Conservation (phyloP, 495 filamentous ascomycete genomes). For the Neurospora terricola region DNA sequence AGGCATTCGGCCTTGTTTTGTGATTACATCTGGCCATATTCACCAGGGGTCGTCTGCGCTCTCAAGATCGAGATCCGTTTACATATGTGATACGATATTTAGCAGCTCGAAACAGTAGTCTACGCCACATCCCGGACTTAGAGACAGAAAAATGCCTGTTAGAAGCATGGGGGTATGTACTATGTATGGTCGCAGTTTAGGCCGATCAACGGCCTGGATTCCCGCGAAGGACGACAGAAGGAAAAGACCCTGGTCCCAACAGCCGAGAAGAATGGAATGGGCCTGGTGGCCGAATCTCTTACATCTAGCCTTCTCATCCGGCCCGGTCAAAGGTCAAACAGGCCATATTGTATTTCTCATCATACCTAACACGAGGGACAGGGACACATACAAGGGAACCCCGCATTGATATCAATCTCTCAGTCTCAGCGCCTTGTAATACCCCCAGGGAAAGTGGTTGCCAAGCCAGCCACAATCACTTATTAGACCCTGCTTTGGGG, state of each 20-base stretch:
- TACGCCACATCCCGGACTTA: neutral
- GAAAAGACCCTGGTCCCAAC: neutral
- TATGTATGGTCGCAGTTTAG: neutral
- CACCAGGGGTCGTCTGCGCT: neutral
- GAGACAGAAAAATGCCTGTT: neutral
- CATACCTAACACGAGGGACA: neutral
- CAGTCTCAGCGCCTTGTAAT: neutral
- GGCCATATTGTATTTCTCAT: neutral
- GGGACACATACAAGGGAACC: neutral
- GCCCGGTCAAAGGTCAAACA: neutral
- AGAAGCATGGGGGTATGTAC: neutral
- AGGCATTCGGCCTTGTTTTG: neutral
- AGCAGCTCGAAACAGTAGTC: neutral
- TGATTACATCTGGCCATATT: neutral
- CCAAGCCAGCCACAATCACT: neutral
- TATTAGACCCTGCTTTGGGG: neutral
- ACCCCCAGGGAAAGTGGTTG: neutral
- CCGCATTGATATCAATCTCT: neutral
- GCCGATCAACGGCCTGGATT: neutral
- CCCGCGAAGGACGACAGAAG: neutral
- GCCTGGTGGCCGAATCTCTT: neutral
- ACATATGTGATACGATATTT: neutral
- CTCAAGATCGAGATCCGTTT: neutral
- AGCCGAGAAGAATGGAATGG: neutral
- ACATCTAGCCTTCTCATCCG: neutral